Evolutionary conservation across 257 asterid genomes (phyloP).

Genomic region (Jaltomata sinuosa): DNA sequence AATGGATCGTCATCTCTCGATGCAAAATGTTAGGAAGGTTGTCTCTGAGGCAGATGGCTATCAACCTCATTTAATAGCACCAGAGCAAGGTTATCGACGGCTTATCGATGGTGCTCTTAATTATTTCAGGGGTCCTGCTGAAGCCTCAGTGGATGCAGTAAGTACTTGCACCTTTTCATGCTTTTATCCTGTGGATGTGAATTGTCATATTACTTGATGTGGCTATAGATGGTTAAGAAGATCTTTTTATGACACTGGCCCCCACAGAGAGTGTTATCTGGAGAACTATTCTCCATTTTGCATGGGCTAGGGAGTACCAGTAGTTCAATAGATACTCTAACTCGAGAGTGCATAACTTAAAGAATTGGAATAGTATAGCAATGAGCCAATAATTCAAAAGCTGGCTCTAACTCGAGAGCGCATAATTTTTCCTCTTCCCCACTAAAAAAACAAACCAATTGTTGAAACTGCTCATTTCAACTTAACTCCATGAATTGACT

Average conservation of each 20-base stretch:
- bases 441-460: neutral
- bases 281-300: neutral
- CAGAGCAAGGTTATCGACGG: conserved; percentile 39
- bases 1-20: conserved; percentile 26
- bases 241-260: neutral
- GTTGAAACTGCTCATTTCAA: neutral
- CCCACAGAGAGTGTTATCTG: neutral
- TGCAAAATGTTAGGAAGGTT: conserved; percentile 32
- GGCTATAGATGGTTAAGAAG: neutral
- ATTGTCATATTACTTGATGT: neutral
- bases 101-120: conserved; percentile 31
- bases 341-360: neutral
- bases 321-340: neutral
- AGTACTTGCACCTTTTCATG: conserved; percentile 3
- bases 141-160: conserved; percentile 39
- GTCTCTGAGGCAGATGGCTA: conserved; percentile 44
- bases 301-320: neutral
- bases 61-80: conserved; percentile 41
- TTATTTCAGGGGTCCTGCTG: conserved; percentile 44
- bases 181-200: neutral
- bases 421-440: neutral
- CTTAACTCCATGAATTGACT: neutral
- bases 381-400: neutral
- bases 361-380: neutral
- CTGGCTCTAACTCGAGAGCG: neutral